Base-by-base conservation (phyloP, 352 stramenopile genomes). In the Phytophthora multivora region DNA sequence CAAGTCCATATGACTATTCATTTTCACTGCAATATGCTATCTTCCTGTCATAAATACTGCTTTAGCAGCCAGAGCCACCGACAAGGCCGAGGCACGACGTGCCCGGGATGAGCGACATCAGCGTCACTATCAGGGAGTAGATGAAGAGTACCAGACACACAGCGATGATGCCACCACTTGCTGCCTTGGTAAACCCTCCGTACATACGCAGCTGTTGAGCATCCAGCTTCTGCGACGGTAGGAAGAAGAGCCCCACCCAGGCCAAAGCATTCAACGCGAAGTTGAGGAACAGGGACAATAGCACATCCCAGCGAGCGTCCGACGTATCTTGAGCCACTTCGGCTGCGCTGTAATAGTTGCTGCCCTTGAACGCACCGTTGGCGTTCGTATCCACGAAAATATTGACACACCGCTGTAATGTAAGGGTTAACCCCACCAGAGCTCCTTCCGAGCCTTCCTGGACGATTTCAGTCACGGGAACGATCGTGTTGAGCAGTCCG, bases 201-300 rank as follows among this genome's bases (percentile, higher is more conserved):
- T 87, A 89, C 66, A 83, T 85, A 25, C 77, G 83, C 26, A 89
- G 50, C 47, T 89, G 80, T 67, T 91, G 80, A 12, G 80, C 77
- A 38, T 90, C 83, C 1, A 89, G 72, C 61, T 91, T 91, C 58
- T 91, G 83, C 8, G 72, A 73, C 5, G 81, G 81, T n/a, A 88
- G 64, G 63, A 83, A 78, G 47, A 78, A 81, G n/a, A 90, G 69
- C 8, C 77, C 81, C 7, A 85, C 65, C 59, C 70, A 80, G 3
- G 77, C 71, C 41, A 90, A 50, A 26, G 70, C 66, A 51, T 89
- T 90, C 7, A 90, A 60, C 2, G 58, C 70, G 31, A 78, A 88
- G 41, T 75, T 81, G 42, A 87, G 69, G 28, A 84, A 59, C 13
- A 88, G 69, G 46, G 75, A 86, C 15, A 82, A 21, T 28, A 83